phyloP scores from a whole-genome alignment of 805 yeast species.

The fission yeast (Schizosaccharomyces pombe) region DNA sequence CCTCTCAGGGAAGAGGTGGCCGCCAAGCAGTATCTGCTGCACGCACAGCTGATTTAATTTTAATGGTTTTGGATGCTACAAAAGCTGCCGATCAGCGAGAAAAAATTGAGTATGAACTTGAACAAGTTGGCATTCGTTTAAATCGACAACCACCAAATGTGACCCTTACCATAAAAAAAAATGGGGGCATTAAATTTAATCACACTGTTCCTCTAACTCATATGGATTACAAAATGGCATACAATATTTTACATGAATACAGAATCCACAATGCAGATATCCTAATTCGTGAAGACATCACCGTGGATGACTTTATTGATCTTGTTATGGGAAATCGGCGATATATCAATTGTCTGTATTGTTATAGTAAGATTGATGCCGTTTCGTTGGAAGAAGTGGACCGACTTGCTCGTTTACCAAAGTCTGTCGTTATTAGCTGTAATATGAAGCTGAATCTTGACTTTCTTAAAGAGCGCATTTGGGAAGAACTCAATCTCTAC shows the following conservation, averaged over 20 bases:
- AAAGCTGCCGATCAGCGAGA: constrained; percentile 74
- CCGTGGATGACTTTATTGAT: constrained; percentile 85
- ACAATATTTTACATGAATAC: constrained; percentile 59
- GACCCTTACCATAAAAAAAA: constrained; percentile 49
- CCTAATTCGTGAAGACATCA: constrained; percentile 57
- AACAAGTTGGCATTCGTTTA: constrained; percentile 77
- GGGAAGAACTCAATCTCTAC: constrained; percentile 63
- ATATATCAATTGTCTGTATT: constrained; percentile 77
- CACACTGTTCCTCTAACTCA: constrained; percentile 60
- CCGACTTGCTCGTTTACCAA: constrained; percentile 72
- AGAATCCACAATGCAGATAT: constrained; percentile 83
- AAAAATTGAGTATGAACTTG: constrained; percentile 70
- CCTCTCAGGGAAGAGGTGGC: constrained; percentile 93
- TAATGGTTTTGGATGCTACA: constrained; percentile 91
- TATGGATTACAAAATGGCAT: constrained; percentile 58
- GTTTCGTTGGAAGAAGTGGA: constrained; percentile 88
- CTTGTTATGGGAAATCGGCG: constrained; percentile 66
- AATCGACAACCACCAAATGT: constrained; percentile 67
- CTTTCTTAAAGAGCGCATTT: constrained; percentile 76
- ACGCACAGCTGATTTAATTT: constrained; percentile 65
- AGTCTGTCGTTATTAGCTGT: constrained; percentile 85
- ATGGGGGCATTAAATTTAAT: constrained; percentile 79
- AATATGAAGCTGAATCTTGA: constrained; percentile 66
- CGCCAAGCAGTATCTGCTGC: constrained; percentile 92
- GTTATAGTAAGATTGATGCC: constrained; percentile 85